Evolutionary conservation across 495 filamentous ascomycete genomes (phyloP), one percentile per base, ranked within the genome.

Genomic region (Pseudoneurospora amorphoporcata): DNA sequence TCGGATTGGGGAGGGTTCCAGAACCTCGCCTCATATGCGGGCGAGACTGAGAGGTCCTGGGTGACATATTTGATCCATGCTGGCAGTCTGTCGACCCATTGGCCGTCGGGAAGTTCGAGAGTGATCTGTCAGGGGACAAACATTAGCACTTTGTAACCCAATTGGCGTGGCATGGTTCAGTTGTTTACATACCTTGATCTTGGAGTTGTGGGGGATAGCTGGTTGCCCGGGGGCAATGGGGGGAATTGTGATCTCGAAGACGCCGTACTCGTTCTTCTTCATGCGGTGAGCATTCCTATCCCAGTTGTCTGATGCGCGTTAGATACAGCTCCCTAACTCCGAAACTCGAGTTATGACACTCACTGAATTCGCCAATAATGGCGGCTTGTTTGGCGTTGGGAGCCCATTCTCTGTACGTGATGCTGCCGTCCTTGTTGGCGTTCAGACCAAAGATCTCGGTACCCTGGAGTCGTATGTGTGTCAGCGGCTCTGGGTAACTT

Each of bases 1-100:
- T 92, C 88, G 68, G 84, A 83, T 65, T 88, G 81, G 14, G 93
- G 92, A 32, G 95, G 96, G 80, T 98, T 97, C 95, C 95, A 99
- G 84, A 98, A 98, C 58, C 95, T 87, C 14, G 93, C 93, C 78
- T 99, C 96, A 80, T 98, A 99, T 38, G 90, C 88, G 2, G 94
- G 94, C 16, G 94, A 97, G 47, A 97, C 88, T 10, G 81, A 85
- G 39, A 99, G 87, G 74, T 99, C 94, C 81, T 99, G 95, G 4
- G 94, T 96, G 65, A 97, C 95, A 73, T 95, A 92, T 80, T 90
- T 97, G 84, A 98, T 98, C 95, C 95, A 99, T 43, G 93, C 91
- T 53, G 95, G 95, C 43, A 98, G 83, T 73, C 95, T 88, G 79
- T 98, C 95, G 76, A 95, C 89, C 76, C 92, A 88, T 76, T 94